Conservation (phyloP, 1,284 basidiomycete genomes). For the Apiotrichum brassicae region DNA sequence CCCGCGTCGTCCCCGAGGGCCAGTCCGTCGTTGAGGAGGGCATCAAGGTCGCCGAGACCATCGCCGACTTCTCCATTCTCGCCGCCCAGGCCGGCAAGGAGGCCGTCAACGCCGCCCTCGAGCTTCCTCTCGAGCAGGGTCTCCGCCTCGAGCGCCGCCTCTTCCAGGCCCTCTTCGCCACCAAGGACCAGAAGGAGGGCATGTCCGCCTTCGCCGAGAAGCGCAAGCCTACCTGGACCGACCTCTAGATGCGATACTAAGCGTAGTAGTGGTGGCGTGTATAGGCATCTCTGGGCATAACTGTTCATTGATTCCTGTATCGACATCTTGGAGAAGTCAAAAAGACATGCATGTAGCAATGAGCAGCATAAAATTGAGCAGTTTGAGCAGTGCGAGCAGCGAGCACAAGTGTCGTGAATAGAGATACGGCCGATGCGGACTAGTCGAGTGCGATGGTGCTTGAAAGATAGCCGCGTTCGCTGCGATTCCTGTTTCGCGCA, state of each 20-base stretch:
- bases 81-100: conserved; percentile 91
- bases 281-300: no score
- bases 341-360: conserved; percentile 3
- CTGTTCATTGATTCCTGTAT: not conserved
- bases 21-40: conserved; percentile 85
- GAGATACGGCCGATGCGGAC: no score
- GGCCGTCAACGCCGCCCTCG: conserved; percentile 86
- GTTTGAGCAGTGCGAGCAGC: no score
- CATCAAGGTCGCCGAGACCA: conserved; percentile 68
- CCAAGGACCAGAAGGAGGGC: conserved; percentile 95
- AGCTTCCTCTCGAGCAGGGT: conserved; percentile 75
- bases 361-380: not conserved
- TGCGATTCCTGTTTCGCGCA: no score
- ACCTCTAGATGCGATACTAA: conserved; percentile 31
- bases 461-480: no score
- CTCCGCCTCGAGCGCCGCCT: conserved; percentile 79
- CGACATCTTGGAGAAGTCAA: not conserved
- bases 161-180: conserved; percentile 91
- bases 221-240: conserved; percentile 71
- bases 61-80: conserved; percentile 77
- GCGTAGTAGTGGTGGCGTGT: no score
- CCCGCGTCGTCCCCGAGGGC: conserved; percentile 68
- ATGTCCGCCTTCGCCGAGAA: conserved; percentile 96
- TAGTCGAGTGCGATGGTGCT: no score
- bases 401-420: no score